These are phyloP conservation scores for Pseudonitzschia multistriata DNA, from an alignment of 108 stramenopile species.

Conservation along the genomic window DNA sequence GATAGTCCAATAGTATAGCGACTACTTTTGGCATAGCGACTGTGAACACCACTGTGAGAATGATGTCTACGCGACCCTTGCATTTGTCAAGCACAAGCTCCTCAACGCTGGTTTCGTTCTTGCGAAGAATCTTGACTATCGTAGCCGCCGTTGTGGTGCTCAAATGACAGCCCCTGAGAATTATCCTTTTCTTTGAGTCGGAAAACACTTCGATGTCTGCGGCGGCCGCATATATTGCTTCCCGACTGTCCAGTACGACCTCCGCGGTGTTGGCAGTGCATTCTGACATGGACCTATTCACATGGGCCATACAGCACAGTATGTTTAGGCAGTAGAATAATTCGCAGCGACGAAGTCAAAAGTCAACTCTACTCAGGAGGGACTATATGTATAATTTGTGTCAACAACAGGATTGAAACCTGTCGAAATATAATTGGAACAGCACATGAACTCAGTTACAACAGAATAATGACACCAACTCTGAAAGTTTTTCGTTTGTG, in stretches of 20 bases:
- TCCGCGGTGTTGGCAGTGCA: not conserved
- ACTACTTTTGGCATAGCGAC: constrained; percentile 7
- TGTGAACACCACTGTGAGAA: constrained; percentile 23
- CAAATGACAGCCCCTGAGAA: constrained; percentile 9
- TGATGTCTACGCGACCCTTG: constrained; percentile 20
- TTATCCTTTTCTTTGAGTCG: not conserved
- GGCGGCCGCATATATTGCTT: not conserved
- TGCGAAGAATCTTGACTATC: constrained; percentile 12
- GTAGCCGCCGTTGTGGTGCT: constrained; percentile 10
- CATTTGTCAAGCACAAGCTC: constrained; percentile 20
- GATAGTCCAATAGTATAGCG: not conserved
- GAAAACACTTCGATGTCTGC: not conserved
- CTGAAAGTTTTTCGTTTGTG: too few relatives aligned
- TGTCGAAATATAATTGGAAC: too few relatives aligned
- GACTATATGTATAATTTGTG: too few relatives aligned
- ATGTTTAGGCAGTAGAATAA: too few relatives aligned
- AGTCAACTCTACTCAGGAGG: too few relatives aligned
- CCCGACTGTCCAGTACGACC: not conserved
- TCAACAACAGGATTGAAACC: too few relatives aligned
- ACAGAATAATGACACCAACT: too few relatives aligned
- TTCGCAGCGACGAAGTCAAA: too few relatives aligned
- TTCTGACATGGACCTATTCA: not conserved
- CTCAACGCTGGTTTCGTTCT: not conserved
- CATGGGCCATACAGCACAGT: not conserved
- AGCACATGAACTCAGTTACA: too few relatives aligned